Evolutionary conservation across 2,329 filamentous ascomycete genomes (phyloP).

Genomic region (Microsporum ferrugineum): DNA sequence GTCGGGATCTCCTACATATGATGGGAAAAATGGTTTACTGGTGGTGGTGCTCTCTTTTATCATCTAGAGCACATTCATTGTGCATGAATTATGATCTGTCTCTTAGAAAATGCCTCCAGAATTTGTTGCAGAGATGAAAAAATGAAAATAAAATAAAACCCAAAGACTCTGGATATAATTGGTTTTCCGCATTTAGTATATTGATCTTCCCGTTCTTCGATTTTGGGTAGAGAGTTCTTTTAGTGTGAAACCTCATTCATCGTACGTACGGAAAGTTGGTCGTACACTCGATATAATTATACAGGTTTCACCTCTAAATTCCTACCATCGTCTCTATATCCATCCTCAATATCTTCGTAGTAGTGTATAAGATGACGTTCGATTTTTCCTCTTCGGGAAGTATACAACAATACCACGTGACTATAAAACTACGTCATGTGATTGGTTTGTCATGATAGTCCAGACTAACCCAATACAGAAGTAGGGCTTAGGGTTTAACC

Average conservation of each 20-base stretch:
- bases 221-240: too few relatives aligned
- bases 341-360: too few relatives aligned
- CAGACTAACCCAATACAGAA: constrained; percentile 13
- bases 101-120: not conserved
- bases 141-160: not conserved
- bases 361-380: too few relatives aligned
- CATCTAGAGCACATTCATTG: not conserved
- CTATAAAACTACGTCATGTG: too few relatives aligned
- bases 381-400: too few relatives aligned
- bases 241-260: too few relatives aligned
- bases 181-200: not conserved
- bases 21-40: not conserved
- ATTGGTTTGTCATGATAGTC: not conserved
- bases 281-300: too few relatives aligned
- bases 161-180: not conserved
- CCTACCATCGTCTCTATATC: too few relatives aligned
- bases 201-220: too few relatives aligned
- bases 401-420: too few relatives aligned
- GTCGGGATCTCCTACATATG: constrained; percentile 1
- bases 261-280: too few relatives aligned
- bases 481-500: constrained; percentile 29
- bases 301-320: too few relatives aligned
- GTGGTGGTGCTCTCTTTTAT: not conserved
- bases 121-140: not conserved
- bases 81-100: not conserved